A percentile compares a stretch with the other conserved stretches of the same genome.
Evolutionary conservation across 1,284 basidiomycete species (phyloP).

Genomic region (Cryptococcus hybrid): DNA sequence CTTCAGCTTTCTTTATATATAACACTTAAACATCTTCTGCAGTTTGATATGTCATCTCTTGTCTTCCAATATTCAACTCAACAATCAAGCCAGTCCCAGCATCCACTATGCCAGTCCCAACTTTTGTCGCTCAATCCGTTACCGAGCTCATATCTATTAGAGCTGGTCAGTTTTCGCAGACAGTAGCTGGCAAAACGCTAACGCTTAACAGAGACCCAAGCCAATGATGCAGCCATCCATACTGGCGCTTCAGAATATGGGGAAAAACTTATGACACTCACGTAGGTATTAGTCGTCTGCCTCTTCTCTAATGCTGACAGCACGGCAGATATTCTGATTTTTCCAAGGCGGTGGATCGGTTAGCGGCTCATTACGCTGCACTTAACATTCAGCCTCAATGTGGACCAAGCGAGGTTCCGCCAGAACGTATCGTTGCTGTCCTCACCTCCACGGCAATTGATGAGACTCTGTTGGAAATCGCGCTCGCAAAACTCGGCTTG

Average conservation of each 20-base stretch:
- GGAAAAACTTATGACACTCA: conserved; percentile 40
- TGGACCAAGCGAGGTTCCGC: conserved; percentile 27
- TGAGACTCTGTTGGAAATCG: conserved; percentile 54
- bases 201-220: conserved; percentile 24
- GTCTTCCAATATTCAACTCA: too few species aligned
- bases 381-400: conserved; percentile 21
- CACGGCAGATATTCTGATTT: conserved; percentile 38
- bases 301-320: neutral
- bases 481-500: conserved; percentile 54
- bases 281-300: conserved; percentile 20
- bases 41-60: too few species aligned
- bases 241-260: conserved; percentile 48
- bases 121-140: conserved; percentile 37
- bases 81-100: too few species aligned
- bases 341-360: conserved; percentile 50
- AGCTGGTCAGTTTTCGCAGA: conserved; percentile 29
- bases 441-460: conserved; percentile 53
- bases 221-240: conserved; percentile 41
- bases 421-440: conserved; percentile 50
- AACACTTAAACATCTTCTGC: too few species aligned
- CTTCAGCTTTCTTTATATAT: too few species aligned
- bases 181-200: neutral
- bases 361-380: conserved; percentile 50
- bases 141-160: conserved; percentile 43
- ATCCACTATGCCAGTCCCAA: conserved; percentile 27